phyloP scores from a whole-genome alignment of 345 rosid genomes.

The Salix dunnii region DNA sequence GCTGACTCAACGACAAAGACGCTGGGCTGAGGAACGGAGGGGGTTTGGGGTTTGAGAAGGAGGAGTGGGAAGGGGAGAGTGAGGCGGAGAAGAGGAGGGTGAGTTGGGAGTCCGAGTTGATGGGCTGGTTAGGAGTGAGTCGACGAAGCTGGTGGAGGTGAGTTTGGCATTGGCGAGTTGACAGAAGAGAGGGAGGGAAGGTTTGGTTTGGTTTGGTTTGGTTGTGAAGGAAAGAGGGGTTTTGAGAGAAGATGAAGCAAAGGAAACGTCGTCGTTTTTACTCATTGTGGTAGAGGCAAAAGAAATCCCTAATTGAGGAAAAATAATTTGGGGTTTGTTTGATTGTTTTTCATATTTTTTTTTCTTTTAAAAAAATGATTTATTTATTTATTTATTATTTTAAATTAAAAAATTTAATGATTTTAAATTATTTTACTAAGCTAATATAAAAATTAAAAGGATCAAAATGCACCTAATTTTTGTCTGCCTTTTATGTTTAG shows the following conservation, averaged over 20 bases:
- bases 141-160: constrained; percentile 25
- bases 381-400: no score
- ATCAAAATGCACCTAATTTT: no score
- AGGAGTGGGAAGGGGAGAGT: constrained; percentile 40
- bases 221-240: constrained; percentile 19
- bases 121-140: constrained; percentile 35
- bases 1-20: constrained; percentile 38
- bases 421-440: no score
- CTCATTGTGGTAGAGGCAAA: background rate
- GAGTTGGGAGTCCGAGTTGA: constrained; percentile 15
- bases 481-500: no score
- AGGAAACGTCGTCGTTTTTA: constrained; percentile 33
- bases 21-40: constrained; percentile 54
- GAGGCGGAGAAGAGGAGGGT: constrained; percentile 48
- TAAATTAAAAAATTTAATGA: no score
- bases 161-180: constrained; percentile 20
- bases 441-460: no score
- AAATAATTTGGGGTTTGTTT: background rate
- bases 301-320: background rate
- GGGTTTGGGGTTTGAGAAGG: constrained; percentile 35
- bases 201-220: background rate
- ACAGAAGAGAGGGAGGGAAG: constrained; percentile 13
- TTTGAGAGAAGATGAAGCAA: constrained; percentile 39
- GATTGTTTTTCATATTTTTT: no score
- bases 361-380: no score